Evolutionary conservation across 257 asterid genomes (phyloP).

Genomic region (Oldenlandia corymbosa): DNA sequence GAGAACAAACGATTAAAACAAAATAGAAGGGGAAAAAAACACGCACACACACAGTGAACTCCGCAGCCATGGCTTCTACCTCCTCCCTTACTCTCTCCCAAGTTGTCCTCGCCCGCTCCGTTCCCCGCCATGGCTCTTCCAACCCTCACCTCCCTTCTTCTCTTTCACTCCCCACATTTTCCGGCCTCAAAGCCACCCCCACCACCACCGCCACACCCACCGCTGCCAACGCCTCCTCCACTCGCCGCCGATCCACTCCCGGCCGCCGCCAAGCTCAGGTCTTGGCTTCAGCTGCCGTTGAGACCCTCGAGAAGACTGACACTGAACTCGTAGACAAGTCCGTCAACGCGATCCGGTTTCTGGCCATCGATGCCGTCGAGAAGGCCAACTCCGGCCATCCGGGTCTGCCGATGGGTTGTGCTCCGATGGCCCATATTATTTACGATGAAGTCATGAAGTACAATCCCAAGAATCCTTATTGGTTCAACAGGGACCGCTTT

Average conservation of each 20-base stretch:
- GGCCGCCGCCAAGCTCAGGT: slow-evolving; percentile 16
- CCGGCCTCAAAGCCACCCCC: slow-evolving; percentile 55
- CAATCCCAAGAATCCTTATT: slow-evolving; percentile 91
- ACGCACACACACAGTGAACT: background rate
- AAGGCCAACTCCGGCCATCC: slow-evolving; percentile 52
- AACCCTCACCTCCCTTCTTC: slow-evolving; percentile 20
- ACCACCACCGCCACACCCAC: slow-evolving; percentile 21
- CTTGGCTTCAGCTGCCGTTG: slow-evolving; percentile 61
- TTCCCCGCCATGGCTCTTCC: slow-evolving; percentile 34
- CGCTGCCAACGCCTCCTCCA: slow-evolving; percentile 23
- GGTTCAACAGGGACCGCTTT: slow-evolving; percentile 93
- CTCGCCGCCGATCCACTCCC: slow-evolving; percentile 28
- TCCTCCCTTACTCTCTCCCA: slow-evolving; percentile 87
- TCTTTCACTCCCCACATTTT: slow-evolving; percentile 41
- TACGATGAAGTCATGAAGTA: slow-evolving; percentile 92
- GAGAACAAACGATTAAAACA: no score
- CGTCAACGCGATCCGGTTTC: slow-evolving; percentile 35
- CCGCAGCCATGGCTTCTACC: slow-evolving; percentile 76
- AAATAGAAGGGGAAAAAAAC: no score
- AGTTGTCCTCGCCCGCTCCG: slow-evolving; percentile 69
- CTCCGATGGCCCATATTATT: slow-evolving; percentile 89
- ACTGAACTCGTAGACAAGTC: slow-evolving; percentile 73
- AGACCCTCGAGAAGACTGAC: slow-evolving; percentile 57
- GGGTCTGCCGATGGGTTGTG: slow-evolving; percentile 52
- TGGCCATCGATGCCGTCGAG: slow-evolving; percentile 50